Evolutionary conservation across 805 yeast species (phyloP).

Genomic region (Saccharomycopsis capsularis): DNA sequence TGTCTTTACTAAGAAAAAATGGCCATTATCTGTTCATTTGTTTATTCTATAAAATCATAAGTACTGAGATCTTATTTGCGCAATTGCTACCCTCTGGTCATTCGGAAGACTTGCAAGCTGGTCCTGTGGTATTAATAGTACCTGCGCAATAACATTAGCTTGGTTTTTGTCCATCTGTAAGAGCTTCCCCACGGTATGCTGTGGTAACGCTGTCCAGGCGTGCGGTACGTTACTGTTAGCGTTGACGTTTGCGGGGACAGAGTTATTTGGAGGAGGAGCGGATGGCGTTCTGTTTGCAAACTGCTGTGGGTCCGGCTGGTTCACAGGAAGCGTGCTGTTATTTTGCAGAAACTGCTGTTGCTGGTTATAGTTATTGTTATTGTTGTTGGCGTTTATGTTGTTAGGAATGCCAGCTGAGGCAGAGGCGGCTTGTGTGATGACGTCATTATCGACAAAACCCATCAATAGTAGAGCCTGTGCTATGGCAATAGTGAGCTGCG

Average conservation of each 20-base stretch:
- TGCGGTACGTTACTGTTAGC: slow-evolving; percentile 29
- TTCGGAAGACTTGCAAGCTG: slow-evolving; percentile 13
- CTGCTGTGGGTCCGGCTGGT: neutral
- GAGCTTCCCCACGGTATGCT: slow-evolving; percentile 7
- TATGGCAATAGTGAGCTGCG: slow-evolving; percentile 55
- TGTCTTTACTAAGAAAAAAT: neutral
- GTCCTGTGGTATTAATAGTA: slow-evolving; percentile 6
- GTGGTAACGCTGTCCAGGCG: slow-evolving; percentile 14
- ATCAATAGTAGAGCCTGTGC: slow-evolving; percentile 68
- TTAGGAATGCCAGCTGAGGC: neutral
- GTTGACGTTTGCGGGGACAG: slow-evolving; percentile 30
- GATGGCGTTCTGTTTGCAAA: neutral
- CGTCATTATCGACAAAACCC: slow-evolving; percentile 68
- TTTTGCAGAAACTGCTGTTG: too few relatives aligned
- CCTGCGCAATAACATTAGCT: slow-evolving; percentile 18
- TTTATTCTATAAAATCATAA: slow-evolving; percentile 6
- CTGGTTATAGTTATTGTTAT: neutral
- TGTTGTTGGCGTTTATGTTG: neutral
- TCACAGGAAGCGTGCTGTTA: too few relatives aligned
- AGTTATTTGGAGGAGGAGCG: neutral
- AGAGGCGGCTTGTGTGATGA: slow-evolving; percentile 49
- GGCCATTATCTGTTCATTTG: neutral
- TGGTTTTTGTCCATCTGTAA: slow-evolving; percentile 12
- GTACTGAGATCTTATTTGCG: slow-evolving; percentile 14
- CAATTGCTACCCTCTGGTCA: slow-evolving; percentile 16